Percentiles rank a stretch among this genome's conserved stretches.
These are phyloP conservation scores for Eucalyptus cladocalyx DNA, from an alignment of 345 rosid genomes.

Conservation along the genomic window DNA sequence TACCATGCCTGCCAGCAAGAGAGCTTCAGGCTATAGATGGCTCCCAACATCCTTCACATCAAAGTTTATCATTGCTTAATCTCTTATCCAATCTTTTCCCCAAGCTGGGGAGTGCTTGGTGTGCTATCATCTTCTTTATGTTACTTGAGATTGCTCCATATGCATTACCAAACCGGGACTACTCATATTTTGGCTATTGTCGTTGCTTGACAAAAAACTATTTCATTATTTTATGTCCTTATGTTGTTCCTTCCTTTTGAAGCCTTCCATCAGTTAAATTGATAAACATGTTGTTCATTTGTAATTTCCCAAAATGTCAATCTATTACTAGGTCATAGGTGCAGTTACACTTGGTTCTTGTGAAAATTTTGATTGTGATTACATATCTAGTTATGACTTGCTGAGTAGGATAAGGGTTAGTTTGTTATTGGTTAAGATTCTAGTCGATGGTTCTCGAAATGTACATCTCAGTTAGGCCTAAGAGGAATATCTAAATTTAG, in stretches of 20 bases:
- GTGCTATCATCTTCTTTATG: no score
- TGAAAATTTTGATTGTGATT: neutral
- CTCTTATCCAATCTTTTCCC: neutral
- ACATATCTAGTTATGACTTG: neutral
- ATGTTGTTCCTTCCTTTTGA: neutral
- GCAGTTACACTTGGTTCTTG: neutral
- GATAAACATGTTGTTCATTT: neutral
- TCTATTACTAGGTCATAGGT: neutral
- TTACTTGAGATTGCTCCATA: neutral
- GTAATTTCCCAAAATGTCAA: neutral
- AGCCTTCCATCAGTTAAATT: neutral
- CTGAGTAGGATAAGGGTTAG: neutral
- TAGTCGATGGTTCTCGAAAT: neutral
- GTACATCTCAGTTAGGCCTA: no score
- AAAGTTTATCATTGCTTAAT: constrained; percentile 32
- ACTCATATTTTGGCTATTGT: neutral
- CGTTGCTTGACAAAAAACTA: neutral
- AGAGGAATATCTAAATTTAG: no score
- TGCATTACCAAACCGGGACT: neutral
- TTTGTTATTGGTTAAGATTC: neutral
- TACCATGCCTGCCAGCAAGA: constrained; percentile 94
- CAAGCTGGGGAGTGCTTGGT: no score
- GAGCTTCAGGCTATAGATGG: constrained; percentile 97
- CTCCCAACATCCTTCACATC: constrained; percentile 94
- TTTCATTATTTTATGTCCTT: neutral